A percentile compares a stretch with the other conserved stretches of the same genome.
Conservation (phyloP, 1,139 yeast species). For the Spathaspora sp. region DNA sequence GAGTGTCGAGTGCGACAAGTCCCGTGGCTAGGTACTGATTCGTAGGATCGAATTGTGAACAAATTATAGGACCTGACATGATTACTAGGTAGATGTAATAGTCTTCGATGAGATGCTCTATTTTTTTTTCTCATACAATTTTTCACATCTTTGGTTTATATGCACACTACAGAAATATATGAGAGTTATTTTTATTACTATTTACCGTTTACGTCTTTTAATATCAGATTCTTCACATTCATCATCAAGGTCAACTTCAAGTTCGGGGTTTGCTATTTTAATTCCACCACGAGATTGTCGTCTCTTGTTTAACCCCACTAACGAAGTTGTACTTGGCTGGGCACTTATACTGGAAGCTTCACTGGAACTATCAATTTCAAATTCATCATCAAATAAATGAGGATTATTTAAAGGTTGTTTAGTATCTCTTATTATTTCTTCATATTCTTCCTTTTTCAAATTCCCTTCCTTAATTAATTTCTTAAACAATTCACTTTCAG, state of each 20-base stretch:
- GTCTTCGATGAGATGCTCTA: neutral
- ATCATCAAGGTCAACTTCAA: conserved; percentile 4
- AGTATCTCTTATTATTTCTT: conserved; percentile 25
- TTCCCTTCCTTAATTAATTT: conserved; percentile 27
- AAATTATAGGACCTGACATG: conserved; percentile 21
- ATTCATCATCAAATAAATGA: conserved; percentile 32
- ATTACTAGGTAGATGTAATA: neutral
- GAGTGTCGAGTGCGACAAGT: conserved; percentile 69
- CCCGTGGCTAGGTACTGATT: conserved; percentile 67
- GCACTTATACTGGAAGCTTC: conserved; percentile 10
- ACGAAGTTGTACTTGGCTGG: conserved; percentile 10
- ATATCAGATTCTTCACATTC: neutral
- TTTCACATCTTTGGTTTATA: neutral
- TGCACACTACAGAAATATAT: neutral
- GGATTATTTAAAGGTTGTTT: conserved; percentile 24
- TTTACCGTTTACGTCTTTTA: neutral
- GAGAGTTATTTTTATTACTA: neutral
- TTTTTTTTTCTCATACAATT: neutral
- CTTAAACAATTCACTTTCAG: conserved; percentile 25
- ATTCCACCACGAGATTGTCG: conserved; percentile 33
- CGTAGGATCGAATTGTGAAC: conserved; percentile 52
- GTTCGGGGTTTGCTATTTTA: conserved; percentile 13
- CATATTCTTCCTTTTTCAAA: conserved; percentile 25
- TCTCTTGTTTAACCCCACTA: conserved; percentile 9
- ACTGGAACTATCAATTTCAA: conserved; percentile 21